phyloP scores from a whole-genome alignment of 805 yeast genomes.

The Candida vaughaniae region DNA sequence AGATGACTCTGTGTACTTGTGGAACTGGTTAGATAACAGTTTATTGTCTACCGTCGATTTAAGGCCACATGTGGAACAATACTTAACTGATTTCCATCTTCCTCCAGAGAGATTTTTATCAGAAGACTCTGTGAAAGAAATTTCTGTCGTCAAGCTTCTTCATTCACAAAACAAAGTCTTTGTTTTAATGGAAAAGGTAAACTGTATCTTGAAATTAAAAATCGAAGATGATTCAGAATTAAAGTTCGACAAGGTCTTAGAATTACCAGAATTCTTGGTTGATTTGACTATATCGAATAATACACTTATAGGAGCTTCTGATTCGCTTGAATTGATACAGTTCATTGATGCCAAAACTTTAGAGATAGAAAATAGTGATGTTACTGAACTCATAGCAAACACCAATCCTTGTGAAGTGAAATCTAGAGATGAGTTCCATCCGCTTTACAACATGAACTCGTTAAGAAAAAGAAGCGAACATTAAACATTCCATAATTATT shows the following conservation, averaged over 20 bases:
- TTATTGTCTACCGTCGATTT: conserved; percentile 51
- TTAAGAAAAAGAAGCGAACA: conserved; percentile 67
- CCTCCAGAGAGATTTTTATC: conserved; percentile 67
- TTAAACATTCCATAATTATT: conserved; percentile 20
- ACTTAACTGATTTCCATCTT: conserved; percentile 54
- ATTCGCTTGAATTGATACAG: conserved; percentile 27
- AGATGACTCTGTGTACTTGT: conserved; percentile 66
- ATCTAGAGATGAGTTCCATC: conserved; percentile 39
- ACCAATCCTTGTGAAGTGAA: conserved; percentile 32
- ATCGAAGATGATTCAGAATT: conserved; percentile 22
- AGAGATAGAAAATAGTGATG: background rate
- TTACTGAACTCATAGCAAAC: conserved; percentile 15
- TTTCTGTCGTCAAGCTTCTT: conserved; percentile 36
- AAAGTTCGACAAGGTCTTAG: conserved; percentile 29
- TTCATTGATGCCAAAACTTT: conserved; percentile 1
- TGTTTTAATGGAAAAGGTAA: conserved; percentile 53
- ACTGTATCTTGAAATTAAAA: conserved; percentile 40
- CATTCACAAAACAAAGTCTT: conserved; percentile 25
- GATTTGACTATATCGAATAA: conserved; percentile 25
- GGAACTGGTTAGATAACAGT: conserved; percentile 69
- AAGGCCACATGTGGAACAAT: conserved; percentile 34
- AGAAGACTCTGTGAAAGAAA: conserved; percentile 50
- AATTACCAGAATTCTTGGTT: conserved; percentile 22
- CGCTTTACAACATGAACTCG: conserved; percentile 48
- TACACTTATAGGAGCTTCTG: conserved; percentile 28